Evolutionary conservation across 116 monocot species (phyloP).

Genomic region (Dioscorea cayenensis): DNA sequence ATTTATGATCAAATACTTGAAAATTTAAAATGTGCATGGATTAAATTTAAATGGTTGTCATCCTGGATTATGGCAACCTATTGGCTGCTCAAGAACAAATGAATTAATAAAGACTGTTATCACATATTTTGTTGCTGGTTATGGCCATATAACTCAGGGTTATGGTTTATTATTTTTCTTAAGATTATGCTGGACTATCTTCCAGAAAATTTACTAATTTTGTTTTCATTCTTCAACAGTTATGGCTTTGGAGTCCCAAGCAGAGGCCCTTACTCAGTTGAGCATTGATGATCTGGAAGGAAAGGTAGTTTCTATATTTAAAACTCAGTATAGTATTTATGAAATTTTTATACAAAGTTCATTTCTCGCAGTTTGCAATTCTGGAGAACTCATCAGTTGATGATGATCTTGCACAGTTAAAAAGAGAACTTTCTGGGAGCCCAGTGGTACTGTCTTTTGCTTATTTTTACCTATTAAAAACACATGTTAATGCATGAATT

Average conservation of each 20-base stretch:
- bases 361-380: constrained; percentile 73
- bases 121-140: too few species aligned
- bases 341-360: not conserved
- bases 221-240: constrained; percentile 34
- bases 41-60: too few species aligned
- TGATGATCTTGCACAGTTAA: constrained; percentile 87
- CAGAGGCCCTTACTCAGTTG: constrained; percentile 92
- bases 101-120: too few species aligned
- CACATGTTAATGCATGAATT: too few species aligned
- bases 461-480: not conserved
- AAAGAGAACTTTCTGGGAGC: constrained; percentile 62
- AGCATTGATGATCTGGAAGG: constrained; percentile 94
- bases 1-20: too few species aligned
- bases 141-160: too few species aligned
- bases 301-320: constrained; percentile 45
- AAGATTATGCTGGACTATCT: too few species aligned
- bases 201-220: not conserved
- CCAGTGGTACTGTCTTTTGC: constrained; percentile 48
- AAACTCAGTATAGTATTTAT: not conserved
- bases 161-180: too few species aligned
- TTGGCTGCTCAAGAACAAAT: too few species aligned
- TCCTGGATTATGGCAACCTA: too few species aligned
- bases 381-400: constrained; percentile 91
- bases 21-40: too few species aligned
- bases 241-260: constrained; percentile 95